Evolutionary conservation across 1,139 yeast species (phyloP), one percentile per base, ranked within the genome.

Genomic region (Kurtzmaniella natalensis): DNA sequence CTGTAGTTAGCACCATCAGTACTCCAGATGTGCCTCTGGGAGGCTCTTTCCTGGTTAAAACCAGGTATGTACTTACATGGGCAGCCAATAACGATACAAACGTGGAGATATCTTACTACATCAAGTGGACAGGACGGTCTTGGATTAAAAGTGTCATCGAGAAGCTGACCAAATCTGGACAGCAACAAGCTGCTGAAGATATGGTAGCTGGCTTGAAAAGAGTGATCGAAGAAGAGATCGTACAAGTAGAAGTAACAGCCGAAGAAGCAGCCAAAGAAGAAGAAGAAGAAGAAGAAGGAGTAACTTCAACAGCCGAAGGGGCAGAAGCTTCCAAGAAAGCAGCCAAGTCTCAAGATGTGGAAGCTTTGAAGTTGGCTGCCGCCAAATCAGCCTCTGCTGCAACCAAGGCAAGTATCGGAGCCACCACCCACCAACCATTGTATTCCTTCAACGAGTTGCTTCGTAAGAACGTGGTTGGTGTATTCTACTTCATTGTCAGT

Each of bases 21-120:
- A 76, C 81, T 0, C 82, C 82, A 0, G 78, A 73, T 44, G 82
- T 76, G 4, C 82, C 82, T 0, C 75, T 74, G 59, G 82, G 82
- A 6, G 63, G 60, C 30, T 67, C 72, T 1, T 76, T 76, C 44
- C 57, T 66, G 18, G 78, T 76, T 4, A 57, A 65, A 34, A 75
- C 78, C 6, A 55, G 74, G 29, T 74, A 67, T 45, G 52, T 68
- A 16, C 54, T 74, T 19, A 57, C 64, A 4, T 76, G 82, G 81
- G 74, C 57, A 2, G 57, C 53, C 17, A 43, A 56, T 15, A 68
- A 68, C 38, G 42, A 51, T n/a, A 72, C 80, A 0, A 52, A 51
- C 10, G 46, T 76, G 20, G 54, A 50, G 17, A 53, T 74, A 9
- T 64, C 77, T 10, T 75, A 59, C 46, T 63, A 52, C 38, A 59